A percentile compares a stretch with the other conserved stretches of the same genome.
Conservation (phyloP, 2,329 filamentous ascomycete genomes). For the Stachybotrys chartarum region DNA sequence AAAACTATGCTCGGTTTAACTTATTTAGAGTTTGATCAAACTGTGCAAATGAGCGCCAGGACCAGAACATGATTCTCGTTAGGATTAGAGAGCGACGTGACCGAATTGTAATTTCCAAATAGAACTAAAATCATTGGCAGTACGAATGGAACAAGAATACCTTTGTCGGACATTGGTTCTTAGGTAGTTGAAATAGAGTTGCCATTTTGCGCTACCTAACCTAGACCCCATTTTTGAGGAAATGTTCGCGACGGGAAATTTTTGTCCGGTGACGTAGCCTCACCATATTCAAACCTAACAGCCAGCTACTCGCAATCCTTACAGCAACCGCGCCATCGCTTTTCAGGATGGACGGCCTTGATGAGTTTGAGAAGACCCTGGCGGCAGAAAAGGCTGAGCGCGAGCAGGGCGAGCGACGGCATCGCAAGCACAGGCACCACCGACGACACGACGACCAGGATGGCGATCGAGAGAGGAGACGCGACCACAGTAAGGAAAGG, state of each 20-base stretch:
- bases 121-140: too few relatives aligned
- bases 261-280: not conserved
- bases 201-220: too few relatives aligned
- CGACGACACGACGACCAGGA: constrained; percentile 32
- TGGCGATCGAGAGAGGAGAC: constrained; percentile 11
- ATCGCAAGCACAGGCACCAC: constrained; percentile 36
- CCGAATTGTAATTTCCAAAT: too few relatives aligned
- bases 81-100: too few relatives aligned
- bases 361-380: constrained; percentile 72
- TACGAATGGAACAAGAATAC: too few relatives aligned
- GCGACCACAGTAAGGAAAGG: constrained; percentile 1
- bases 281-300: not conserved
- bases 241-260: not conserved
- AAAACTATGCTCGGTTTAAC: too few relatives aligned
- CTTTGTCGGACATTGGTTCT: too few relatives aligned
- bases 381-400: constrained; percentile 55
- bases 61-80: too few relatives aligned
- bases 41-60: too few relatives aligned
- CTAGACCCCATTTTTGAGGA: too few relatives aligned
- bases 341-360: constrained; percentile 42
- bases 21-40: too few relatives aligned
- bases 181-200: too few relatives aligned
- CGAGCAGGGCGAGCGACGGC: constrained; percentile 33
- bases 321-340: not conserved
- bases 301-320: not conserved